Base-by-base conservation (phyloP, 148 eudicot genomes). In the Agrostemma githago region DNA sequence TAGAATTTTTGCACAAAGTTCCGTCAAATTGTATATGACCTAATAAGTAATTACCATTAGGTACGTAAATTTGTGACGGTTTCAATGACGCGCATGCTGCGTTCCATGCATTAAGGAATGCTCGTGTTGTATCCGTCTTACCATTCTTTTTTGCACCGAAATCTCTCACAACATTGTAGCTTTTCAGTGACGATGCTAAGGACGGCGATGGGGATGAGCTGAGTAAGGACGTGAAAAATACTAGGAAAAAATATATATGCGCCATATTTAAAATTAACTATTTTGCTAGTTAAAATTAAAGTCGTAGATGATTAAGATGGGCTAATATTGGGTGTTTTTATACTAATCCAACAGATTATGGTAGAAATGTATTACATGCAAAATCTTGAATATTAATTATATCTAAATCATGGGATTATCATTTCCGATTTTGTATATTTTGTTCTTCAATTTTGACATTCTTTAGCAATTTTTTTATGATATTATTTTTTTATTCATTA, bases 101-200 rank as follows among this genome's bases (percentile, higher is more conserved):
- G 4, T 57, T 34, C 85, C 85, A 83, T 44, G 85, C 78, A 3
- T 56, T 19, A 14, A 68, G 21, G 5, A 83, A 83, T 4, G 82
- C 78, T 15, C n/a, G 20, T 1, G 80, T 79, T 37, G 80, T 41
- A 42, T 79, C 80, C n/a, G 75, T 62, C 5, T 37, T 19, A n/a
- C 78, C 78, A 17, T 79, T 80, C 6, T 65, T 70, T 62, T 11
- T 68, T 4, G 85, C 82, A 6, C 82, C 85, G 40, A 67, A 79
- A 11, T 19, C 2, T 2, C 8, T 46, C n/a, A 83, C 80, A 26
- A 69, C 53, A 17, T 58, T 68, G 15, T 61, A 74, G 21, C n/a
- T 61, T 62, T 69, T 5, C 17, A 12, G 3, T 42, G 44, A 68
- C 3, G 4, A 9, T 2, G 0, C 56, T 51, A 51, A 15, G 56